Conservation (phyloP, 2,329 filamentous ascomycete species). For the Fusarium buxicola region DNA sequence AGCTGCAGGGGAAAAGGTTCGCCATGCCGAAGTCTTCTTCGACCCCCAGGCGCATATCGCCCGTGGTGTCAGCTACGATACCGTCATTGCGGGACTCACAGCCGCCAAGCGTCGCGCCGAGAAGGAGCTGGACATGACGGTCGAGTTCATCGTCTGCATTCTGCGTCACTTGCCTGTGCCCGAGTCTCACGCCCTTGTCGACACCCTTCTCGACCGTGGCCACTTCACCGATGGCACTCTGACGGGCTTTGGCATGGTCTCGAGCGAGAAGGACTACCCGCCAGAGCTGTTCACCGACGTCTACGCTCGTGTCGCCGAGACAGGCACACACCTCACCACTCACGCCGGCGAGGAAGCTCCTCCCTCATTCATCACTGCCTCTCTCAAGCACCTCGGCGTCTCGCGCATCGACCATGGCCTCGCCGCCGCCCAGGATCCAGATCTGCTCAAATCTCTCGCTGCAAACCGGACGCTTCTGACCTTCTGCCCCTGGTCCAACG, state of each 20-base stretch:
- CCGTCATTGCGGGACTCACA: slow-evolving; percentile 72
- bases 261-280: slow-evolving; percentile 68
- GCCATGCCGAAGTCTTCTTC: slow-evolving; percentile 83
- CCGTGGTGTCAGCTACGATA: slow-evolving; percentile 71
- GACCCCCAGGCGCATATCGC: slow-evolving; percentile 80
- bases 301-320: slow-evolving; percentile 63
- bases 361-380: slow-evolving; percentile 71
- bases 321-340: slow-evolving; percentile 70
- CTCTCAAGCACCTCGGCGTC: slow-evolving; percentile 71
- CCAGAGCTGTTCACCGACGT: slow-evolving; percentile 71
- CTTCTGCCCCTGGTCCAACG: slow-evolving; percentile 80
- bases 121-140: slow-evolving; percentile 70
- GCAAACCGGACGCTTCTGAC: slow-evolving; percentile 71
- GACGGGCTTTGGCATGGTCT: slow-evolving; percentile 74
- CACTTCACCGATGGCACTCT: slow-evolving; percentile 65
- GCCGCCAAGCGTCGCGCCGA: slow-evolving; percentile 70
- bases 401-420: slow-evolving; percentile 82
- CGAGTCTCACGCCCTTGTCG: slow-evolving; percentile 60
- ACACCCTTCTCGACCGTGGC: slow-evolving; percentile 49
- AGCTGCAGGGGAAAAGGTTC: slow-evolving; percentile 72
- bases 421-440: slow-evolving; percentile 69
- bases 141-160: slow-evolving; percentile 77
- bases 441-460: slow-evolving; percentile 69
- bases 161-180: slow-evolving; percentile 74
- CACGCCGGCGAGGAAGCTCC: slow-evolving; percentile 84